Conservation (phyloP, 176 grass and related monocot species). For the Rhynchospora tenuis region DNA sequence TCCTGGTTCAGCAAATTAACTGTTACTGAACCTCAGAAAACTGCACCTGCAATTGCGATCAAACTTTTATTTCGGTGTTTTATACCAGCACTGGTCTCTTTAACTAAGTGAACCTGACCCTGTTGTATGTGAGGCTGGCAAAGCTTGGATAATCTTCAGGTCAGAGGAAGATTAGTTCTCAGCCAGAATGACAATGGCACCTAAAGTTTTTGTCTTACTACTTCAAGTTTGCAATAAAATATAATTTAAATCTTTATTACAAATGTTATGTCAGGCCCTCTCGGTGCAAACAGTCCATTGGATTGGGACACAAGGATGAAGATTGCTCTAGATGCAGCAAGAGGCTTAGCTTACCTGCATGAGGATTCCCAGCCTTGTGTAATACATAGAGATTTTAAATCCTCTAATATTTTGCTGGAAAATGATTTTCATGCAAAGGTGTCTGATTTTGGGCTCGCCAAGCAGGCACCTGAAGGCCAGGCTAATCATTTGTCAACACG, state of each 20-base stretch:
- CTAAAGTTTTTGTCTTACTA: neutral
- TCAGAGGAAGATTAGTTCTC: neutral
- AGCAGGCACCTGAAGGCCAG: slow-evolving; percentile 89
- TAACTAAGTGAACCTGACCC: neutral
- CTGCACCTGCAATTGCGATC: neutral
- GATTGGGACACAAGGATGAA: slow-evolving; percentile 98
- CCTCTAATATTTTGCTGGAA: slow-evolving; percentile 99
- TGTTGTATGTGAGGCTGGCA: neutral
- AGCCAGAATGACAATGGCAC: neutral
- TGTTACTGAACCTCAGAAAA: neutral
- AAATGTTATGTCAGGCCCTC: slow-evolving; percentile 39
- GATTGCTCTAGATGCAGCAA: slow-evolving; percentile 96
- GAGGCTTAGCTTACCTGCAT: slow-evolving; percentile 90
- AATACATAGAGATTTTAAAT: slow-evolving; percentile 99
- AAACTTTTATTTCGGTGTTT: neutral
- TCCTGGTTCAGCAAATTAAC: neutral
- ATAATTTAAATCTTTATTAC: neutral
- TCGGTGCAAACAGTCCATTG: slow-evolving; percentile 72
- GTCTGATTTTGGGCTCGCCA: slow-evolving; percentile 95
- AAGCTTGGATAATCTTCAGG: neutral
- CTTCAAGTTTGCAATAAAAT: neutral
- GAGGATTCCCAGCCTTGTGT: slow-evolving; percentile 99
- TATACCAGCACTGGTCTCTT: neutral
- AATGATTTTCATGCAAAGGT: slow-evolving; percentile 97
- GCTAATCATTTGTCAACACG: slow-evolving; percentile 93